Evolutionary conservation across 1,284 basidiomycete genomes (phyloP).

Genomic region (Phenoliferia sp.): DNA sequence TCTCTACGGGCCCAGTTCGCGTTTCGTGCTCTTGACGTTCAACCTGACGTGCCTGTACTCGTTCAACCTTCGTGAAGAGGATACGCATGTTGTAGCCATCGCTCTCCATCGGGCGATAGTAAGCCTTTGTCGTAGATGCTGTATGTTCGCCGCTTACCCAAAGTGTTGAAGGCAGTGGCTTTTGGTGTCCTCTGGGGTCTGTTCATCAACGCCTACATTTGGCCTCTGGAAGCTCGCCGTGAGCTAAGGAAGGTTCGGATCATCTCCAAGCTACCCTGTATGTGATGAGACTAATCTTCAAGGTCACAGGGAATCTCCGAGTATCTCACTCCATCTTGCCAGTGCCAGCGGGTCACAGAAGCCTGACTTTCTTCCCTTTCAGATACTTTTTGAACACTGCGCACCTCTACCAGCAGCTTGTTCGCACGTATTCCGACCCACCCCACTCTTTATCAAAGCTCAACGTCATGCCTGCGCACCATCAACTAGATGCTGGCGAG

Average conservation of each 20-base stretch:
- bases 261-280: slow-evolving; percentile 58
- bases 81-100: slow-evolving; percentile 36
- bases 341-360: not conserved
- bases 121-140: slow-evolving; percentile 5
- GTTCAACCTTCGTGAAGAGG: slow-evolving; percentile 45
- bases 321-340: not conserved
- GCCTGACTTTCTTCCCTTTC: not conserved
- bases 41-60: slow-evolving; percentile 86
- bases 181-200: slow-evolving; percentile 85
- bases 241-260: slow-evolving; percentile 79
- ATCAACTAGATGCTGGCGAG: slow-evolving; percentile 4
- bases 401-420: slow-evolving; percentile 75
- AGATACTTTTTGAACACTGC: slow-evolving; percentile 77
- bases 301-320: not conserved
- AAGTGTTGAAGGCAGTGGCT: slow-evolving; percentile 55
- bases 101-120: slow-evolving; percentile 39
- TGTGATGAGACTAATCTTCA: not conserved
- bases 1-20: slow-evolving; percentile 33
- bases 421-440: slow-evolving; percentile 61
- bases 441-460: slow-evolving; percentile 8
- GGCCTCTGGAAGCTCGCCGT: slow-evolving; percentile 86
- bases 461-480: not conserved
- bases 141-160: slow-evolving; percentile 3
- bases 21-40: slow-evolving; percentile 77
- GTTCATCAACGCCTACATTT: slow-evolving; percentile 82